Evolutionary conservation across 805 yeast genomes (phyloP).

Genomic region (Nakazawaea laoshanensis): DNA sequence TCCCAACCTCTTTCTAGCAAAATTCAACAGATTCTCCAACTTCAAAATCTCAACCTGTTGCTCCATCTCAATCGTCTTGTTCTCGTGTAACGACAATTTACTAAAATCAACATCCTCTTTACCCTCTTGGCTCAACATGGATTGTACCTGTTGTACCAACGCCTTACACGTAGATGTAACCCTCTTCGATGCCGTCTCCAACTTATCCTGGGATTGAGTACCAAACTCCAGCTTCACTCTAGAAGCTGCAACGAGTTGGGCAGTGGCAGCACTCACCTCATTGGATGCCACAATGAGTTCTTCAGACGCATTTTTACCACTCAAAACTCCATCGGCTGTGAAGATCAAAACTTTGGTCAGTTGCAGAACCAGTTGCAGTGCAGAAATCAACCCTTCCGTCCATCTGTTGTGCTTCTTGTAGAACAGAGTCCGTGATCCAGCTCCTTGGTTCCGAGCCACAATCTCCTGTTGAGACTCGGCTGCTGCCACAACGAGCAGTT

Average conservation of each 20-base stretch:
- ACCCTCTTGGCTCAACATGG: constrained; percentile 26
- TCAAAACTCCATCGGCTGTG: constrained; percentile 80
- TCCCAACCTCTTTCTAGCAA: constrained; percentile 75
- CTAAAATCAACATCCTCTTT: constrained; percentile 52
- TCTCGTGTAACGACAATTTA: constrained; percentile 65
- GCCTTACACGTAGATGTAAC: constrained; percentile 73
- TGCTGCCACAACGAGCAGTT: constrained; percentile 63
- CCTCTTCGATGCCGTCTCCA: constrained; percentile 59
- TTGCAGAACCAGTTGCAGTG: constrained; percentile 79
- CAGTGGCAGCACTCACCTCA: constrained; percentile 88
- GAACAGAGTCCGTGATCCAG: constrained; percentile 59
- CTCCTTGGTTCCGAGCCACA: constrained; percentile 61
- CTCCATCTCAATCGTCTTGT: constrained; percentile 82
- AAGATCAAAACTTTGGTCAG: constrained; percentile 75
- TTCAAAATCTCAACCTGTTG: constrained; percentile 87
- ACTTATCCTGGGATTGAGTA: constrained; percentile 66
- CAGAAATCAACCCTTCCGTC: constrained; percentile 90
- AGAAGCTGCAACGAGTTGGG: constrained; percentile 86
- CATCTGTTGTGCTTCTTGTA: constrained; percentile 84
- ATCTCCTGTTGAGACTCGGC: constrained; percentile 78
- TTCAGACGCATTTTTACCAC: constrained; percentile 59
- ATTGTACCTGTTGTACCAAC: constrained; percentile 64
- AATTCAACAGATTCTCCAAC: constrained; percentile 61
- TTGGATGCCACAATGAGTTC: constrained; percentile 84
- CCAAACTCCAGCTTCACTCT: constrained; percentile 74